These are phyloP conservation scores for Marasmius tenuissimus DNA, from an alignment of 1,284 basidiomycete genomes.

Conservation along the genomic window DNA sequence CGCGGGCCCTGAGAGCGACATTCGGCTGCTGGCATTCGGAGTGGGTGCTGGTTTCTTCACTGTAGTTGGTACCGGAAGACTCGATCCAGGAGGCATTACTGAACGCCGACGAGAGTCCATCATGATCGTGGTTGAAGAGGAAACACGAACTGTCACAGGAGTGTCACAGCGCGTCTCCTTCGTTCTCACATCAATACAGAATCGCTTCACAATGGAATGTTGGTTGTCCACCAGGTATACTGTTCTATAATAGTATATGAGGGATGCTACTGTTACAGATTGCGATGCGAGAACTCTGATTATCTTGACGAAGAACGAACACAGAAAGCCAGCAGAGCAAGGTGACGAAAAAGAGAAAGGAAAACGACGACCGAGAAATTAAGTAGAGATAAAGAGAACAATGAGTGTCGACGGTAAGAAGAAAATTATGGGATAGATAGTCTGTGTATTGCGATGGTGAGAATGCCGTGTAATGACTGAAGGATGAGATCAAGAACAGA, in stretches of 20 bases:
- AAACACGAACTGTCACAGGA: background rate
- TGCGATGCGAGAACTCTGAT: slow-evolving; percentile 1
- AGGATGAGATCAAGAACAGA: background rate
- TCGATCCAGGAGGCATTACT: slow-evolving; percentile 59
- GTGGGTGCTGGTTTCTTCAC: slow-evolving; percentile 58
- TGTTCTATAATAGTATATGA: background rate
- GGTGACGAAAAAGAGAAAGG: background rate
- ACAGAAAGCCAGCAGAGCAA: slow-evolving; percentile 3
- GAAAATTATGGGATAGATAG: background rate
- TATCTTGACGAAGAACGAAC: background rate
- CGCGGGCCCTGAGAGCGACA: slow-evolving; percentile 71
- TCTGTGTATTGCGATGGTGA: background rate
- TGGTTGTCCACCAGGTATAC: background rate
- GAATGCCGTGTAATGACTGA: background rate
- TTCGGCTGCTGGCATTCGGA: slow-evolving; percentile 37
- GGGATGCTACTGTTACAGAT: background rate
- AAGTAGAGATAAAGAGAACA: background rate
- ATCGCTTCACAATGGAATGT: background rate
- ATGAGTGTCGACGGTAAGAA: background rate
- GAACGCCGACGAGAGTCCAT: slow-evolving; percentile 58
- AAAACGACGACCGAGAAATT: background rate
- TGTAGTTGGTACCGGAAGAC: slow-evolving; percentile 60
- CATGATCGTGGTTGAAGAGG: slow-evolving; percentile 21
- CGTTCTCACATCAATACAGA: background rate
- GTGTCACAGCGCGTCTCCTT: background rate